These are phyloP conservation scores for Puccinellia tenuiflora DNA, from an alignment of 176 grass and related monocot species.

Conservation along the genomic window DNA sequence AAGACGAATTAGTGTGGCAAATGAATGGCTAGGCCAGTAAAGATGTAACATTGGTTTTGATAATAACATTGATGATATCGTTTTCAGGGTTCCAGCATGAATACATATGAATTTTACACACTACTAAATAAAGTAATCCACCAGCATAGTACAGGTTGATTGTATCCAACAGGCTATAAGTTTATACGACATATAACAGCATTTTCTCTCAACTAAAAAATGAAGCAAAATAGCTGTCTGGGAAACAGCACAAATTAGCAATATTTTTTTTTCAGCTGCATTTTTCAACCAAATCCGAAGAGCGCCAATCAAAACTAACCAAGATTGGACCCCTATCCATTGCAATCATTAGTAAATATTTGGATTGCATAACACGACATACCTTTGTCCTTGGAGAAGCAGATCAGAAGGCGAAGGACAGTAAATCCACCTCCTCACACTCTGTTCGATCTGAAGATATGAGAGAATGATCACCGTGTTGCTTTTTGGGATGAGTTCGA, in stretches of 20 bases:
- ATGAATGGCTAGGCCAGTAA: not conserved
- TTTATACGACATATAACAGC: not conserved
- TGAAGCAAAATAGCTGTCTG: not conserved
- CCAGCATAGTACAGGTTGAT: not conserved
- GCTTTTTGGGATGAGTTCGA: too few species aligned
- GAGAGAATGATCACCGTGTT: too few species aligned
- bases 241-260: not conserved
- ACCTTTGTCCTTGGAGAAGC: too few species aligned
- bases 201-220: not conserved
- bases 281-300: not conserved
- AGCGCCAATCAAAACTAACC: not conserved
- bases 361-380: too few species aligned
- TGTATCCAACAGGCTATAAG: not conserved
- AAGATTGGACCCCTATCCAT: not conserved
- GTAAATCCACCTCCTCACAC: too few species aligned
- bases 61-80: not conserved
- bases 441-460: too few species aligned
- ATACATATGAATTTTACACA: not conserved
- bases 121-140: not conserved
- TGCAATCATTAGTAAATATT: too few species aligned
- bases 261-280: not conserved
- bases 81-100: not conserved
- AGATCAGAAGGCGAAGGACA: too few species aligned
- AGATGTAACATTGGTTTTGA: not conserved
- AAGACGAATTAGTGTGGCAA: not conserved